These are phyloP conservation scores for Kregervanrija pseudodelftensis DNA, from an alignment of 805 yeast species.

Conservation along the genomic window DNA sequence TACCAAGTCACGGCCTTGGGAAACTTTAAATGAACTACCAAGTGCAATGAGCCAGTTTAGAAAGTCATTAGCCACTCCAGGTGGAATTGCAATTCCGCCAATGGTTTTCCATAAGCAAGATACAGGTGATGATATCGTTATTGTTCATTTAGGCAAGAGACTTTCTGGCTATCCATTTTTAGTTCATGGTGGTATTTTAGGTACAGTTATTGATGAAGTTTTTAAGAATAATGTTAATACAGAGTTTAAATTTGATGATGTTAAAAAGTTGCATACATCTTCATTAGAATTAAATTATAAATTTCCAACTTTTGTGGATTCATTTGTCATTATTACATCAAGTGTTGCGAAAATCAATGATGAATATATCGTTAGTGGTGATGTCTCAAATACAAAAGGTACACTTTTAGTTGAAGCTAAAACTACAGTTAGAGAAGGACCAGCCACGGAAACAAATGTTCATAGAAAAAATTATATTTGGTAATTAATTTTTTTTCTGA, in stretches of 20 bases:
- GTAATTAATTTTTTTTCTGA: not conserved
- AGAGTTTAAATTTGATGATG: slow-evolving; percentile 16
- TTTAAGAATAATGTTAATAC: slow-evolving; percentile 34
- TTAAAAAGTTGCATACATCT: slow-evolving; percentile 39
- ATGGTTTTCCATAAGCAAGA: slow-evolving; percentile 52
- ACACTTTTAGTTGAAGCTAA: slow-evolving; percentile 49
- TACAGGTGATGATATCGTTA: slow-evolving; percentile 53
- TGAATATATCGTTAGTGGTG: slow-evolving; percentile 39
- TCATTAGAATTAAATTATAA: slow-evolving; percentile 46
- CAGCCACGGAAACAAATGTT: not conserved
- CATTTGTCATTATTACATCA: slow-evolving; percentile 62
- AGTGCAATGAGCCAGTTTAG: slow-evolving; percentile 21
- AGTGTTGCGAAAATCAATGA: slow-evolving; percentile 26
- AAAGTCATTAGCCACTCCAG: slow-evolving; percentile 60
- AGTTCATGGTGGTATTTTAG: slow-evolving; percentile 84
- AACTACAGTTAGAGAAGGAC: slow-evolving; percentile 25
- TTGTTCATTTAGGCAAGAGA: slow-evolving; percentile 70
- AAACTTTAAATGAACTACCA: slow-evolving; percentile 33
- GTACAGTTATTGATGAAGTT: slow-evolving; percentile 72
- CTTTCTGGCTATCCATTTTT: slow-evolving; percentile 83
- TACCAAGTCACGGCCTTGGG: slow-evolving; percentile 34
- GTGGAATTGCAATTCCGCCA: slow-evolving; percentile 74
- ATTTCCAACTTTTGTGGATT: slow-evolving; percentile 73
- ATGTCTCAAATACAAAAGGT: slow-evolving; percentile 46
- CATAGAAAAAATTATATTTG: slow-evolving; percentile 7